Conservation (phyloP, 805 yeast genomes). For the Candida dendrica region DNA sequence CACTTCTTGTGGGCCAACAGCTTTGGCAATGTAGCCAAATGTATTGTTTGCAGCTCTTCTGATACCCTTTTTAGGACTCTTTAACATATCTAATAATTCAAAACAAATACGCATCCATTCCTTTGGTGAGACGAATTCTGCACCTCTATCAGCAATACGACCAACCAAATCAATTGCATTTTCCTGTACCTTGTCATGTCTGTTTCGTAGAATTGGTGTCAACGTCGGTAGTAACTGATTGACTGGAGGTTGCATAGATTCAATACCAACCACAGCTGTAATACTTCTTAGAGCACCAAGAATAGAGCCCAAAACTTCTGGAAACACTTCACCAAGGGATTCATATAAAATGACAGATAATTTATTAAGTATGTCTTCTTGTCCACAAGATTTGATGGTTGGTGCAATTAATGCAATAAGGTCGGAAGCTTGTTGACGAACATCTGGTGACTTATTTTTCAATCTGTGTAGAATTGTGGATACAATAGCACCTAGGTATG, state of each 20-base stretch:
- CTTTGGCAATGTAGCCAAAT: conserved; percentile 84
- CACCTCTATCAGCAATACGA: conserved; percentile 67
- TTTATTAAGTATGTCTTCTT: conserved; percentile 55
- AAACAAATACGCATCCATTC: conserved; percentile 98
- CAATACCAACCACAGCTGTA: conserved; percentile 51
- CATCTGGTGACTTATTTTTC: conserved; percentile 61
- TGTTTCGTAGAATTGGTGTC: conserved; percentile 84
- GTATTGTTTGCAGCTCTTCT: conserved; percentile 83
- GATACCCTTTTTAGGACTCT: conserved; percentile 69
- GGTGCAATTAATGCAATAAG: conserved; percentile 61
- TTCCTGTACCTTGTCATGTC: conserved; percentile 88
- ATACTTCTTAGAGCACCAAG: conserved; percentile 64
- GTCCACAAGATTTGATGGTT: conserved; percentile 56
- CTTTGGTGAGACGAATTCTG: conserved; percentile 78
- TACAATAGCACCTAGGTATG: conserved; percentile 66
- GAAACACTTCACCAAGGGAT: conserved; percentile 88
- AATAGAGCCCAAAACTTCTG: conserved; percentile 86
- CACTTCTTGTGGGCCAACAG: conserved; percentile 95
- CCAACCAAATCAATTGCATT: conserved; percentile 75
- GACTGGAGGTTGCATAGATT: conserved; percentile 69
- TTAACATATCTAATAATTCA: conserved; percentile 82
- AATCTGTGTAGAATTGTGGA: conserved; percentile 67
- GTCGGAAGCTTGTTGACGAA: conserved; percentile 82
- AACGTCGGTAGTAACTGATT: conserved; percentile 78
- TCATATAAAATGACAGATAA: conserved; percentile 77